phyloP scores from a whole-genome alignment of 1,139 yeast species.

The Casaregolazyma lundiana region DNA sequence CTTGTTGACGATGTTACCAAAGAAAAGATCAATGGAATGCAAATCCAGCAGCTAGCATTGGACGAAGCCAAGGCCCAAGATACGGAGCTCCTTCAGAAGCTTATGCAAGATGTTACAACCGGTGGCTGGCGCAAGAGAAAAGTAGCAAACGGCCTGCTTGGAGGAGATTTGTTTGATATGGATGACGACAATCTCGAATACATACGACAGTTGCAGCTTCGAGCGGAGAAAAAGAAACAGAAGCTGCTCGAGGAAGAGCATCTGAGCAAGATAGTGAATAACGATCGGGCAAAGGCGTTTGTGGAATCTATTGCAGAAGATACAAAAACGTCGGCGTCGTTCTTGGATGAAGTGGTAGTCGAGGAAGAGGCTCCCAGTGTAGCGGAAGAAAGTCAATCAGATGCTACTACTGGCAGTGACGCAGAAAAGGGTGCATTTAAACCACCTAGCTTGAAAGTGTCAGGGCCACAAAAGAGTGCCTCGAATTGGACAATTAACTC shows the following conservation, averaged over 20 bases:
- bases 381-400: slow-evolving; percentile 10
- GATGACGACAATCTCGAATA: slow-evolving; percentile 55
- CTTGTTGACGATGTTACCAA: slow-evolving; percentile 74
- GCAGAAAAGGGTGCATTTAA: slow-evolving; percentile 15
- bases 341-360: slow-evolving; percentile 13
- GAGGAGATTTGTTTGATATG: slow-evolving; percentile 58
- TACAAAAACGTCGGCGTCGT: slow-evolving; percentile 14
- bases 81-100: slow-evolving; percentile 62
- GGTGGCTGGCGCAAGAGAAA: slow-evolving; percentile 72
- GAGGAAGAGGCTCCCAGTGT: not conserved
- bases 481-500: slow-evolving; percentile 44
- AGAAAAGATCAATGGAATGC: slow-evolving; percentile 50
- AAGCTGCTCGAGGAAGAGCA: slow-evolving; percentile 53
- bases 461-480: not conserved
- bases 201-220: slow-evolving; percentile 43
- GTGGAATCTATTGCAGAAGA: slow-evolving; percentile 63
- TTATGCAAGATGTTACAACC: slow-evolving; percentile 75
- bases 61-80: slow-evolving; percentile 69
- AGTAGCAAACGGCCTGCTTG: slow-evolving; percentile 51
- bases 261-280: slow-evolving; percentile 44
- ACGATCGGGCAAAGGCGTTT: slow-evolving; percentile 67
- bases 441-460: not conserved
- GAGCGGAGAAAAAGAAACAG: slow-evolving; percentile 52
- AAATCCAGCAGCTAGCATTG: slow-evolving; percentile 56
- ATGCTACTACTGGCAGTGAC: slow-evolving; percentile 21